Base-by-base conservation (phyloP, 176 grass and related monocot species). In the Eleusine indica region DNA sequence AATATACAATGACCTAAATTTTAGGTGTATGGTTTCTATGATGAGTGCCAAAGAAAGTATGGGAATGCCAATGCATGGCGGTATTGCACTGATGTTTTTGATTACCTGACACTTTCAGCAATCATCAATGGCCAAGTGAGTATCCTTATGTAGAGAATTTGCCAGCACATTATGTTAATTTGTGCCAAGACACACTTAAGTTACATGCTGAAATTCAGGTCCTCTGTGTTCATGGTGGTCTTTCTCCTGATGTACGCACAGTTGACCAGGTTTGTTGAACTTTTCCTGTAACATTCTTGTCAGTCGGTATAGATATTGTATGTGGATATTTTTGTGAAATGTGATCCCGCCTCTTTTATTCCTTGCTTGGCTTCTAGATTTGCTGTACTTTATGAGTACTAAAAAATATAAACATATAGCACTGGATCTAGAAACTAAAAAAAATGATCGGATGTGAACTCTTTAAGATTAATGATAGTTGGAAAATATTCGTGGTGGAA, bases 11-110 rank as follows among this genome's bases (percentile, higher is more conserved):
- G 51, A 57, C 52, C 18, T 51, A 39, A 68, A 64, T 54, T 56
- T 76, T 86, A 99, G 97, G 97, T 99, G 6, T 99, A 99, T 89
- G 97, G 97, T 79, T 99, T 99, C 89, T 99, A 99, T 71, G 97
- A 99, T 30, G 97, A 99, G 78, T 99, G 97, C 78, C 97, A 99
- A 72, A 96, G 97, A 67, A 99, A 99, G 81, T 99, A 99, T 77
- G 97, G 97, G 65, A 99, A 99, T 82, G 97, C 97, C 60, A 99
- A 99, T 94, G 97, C 97, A 47, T 99, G 97, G 97, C 91, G 97
- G 83, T 99, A 99, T 39, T 99, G 97, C 85, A 99, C 97, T 35
- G 97, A 99, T 92, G 97, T 99, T 80, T 99, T 99, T 49, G 97
- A 99, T 81, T 99, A 92, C 79, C 91, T 99, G 87, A 99, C 97